Base-by-base conservation (phyloP, 164 flowering plant species). In the Chimonanthus praecox region DNA sequence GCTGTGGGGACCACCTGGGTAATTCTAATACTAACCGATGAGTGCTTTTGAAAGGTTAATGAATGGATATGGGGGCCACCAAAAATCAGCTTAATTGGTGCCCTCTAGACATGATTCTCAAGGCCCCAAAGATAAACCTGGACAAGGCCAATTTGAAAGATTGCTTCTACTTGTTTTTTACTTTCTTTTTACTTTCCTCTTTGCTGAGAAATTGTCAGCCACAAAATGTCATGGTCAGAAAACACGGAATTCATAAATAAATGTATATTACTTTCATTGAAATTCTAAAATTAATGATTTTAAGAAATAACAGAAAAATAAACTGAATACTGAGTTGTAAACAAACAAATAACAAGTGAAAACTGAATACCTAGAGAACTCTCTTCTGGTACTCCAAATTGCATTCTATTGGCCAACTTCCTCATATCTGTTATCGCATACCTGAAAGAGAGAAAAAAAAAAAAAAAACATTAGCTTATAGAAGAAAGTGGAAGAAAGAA, bases 371-470 rank as follows among this genome's bases (percentile, higher is more conserved):
- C 98, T 73, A 94, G 84, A 15, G 99, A 94, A 76, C 99, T 96
- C 84, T 96, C 99, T 80, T 96, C 99, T 54, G 97, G 98, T 18
- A 88, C 75, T 65, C 98, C 98, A 82, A 96, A 96, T 71, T 87
- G 94, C 99, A 96, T 94, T 83, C 98, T 82, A 67, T 96, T 96
- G 43, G 99, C 99, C 78, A 96, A 84, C 84, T 94, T 94, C 83
- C 98, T 86, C 99, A 90, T 92, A 82, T 96, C 99, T 10, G 98
- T 96, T 48, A 91, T 68, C 10, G 97, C 97, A 84, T 94, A 96
- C 73, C 99, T 95, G 84, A 68, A 65, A 58, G 64, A 47, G 33
- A 15, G 5, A 49, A 67, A 49, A 20, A 54, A 70, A 49, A 70
- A 49, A 33, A 45, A 33, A 54, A 70, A 49, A 33, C n/a, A 66